phyloP scores from a whole-genome alignment of 2,329 filamentous ascomycete species.

The Ploettnerulaceae sp. region DNA sequence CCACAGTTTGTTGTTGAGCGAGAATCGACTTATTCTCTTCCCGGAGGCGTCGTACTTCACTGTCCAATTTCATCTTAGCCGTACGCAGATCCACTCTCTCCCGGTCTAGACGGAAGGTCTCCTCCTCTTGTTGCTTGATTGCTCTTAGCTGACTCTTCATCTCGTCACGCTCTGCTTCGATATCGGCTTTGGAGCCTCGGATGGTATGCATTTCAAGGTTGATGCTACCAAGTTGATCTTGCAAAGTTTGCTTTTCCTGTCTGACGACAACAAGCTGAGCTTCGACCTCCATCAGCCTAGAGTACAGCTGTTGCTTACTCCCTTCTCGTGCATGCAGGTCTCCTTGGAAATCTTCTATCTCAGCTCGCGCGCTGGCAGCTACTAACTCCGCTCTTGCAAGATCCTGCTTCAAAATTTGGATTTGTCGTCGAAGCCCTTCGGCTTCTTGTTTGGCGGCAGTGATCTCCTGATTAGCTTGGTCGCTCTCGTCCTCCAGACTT shows the following conservation, averaged over 20 bases:
- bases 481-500: slow-evolving; percentile 52
- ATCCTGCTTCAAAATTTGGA: slow-evolving; percentile 36
- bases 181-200: slow-evolving; percentile 50
- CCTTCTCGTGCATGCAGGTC: slow-evolving; percentile 33
- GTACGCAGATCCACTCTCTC: slow-evolving; percentile 66
- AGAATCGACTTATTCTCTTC: slow-evolving; percentile 57
- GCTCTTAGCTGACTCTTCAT: slow-evolving; percentile 56
- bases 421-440: slow-evolving; percentile 40
- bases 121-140: slow-evolving; percentile 50
- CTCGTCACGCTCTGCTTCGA: slow-evolving; percentile 62
- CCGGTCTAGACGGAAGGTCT: slow-evolving; percentile 58
- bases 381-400: slow-evolving; percentile 30
- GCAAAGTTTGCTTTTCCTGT: slow-evolving; percentile 57
- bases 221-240: slow-evolving; percentile 56
- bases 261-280: slow-evolving; percentile 51
- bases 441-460: slow-evolving; percentile 40
- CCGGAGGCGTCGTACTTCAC: slow-evolving; percentile 58
- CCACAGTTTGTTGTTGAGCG: slow-evolving; percentile 53
- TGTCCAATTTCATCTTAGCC: slow-evolving; percentile 62
- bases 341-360: slow-evolving; percentile 32
- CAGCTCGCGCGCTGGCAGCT: slow-evolving; percentile 26
- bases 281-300: slow-evolving; percentile 54
- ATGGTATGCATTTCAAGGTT: slow-evolving; percentile 57
- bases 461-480: slow-evolving; percentile 49
- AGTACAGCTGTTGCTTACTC: slow-evolving; percentile 48